Percentiles rank a stretch among this genome's conserved stretches.
Conservation (phyloP, 164 flowering plant species). For the Saururus chinensis region DNA sequence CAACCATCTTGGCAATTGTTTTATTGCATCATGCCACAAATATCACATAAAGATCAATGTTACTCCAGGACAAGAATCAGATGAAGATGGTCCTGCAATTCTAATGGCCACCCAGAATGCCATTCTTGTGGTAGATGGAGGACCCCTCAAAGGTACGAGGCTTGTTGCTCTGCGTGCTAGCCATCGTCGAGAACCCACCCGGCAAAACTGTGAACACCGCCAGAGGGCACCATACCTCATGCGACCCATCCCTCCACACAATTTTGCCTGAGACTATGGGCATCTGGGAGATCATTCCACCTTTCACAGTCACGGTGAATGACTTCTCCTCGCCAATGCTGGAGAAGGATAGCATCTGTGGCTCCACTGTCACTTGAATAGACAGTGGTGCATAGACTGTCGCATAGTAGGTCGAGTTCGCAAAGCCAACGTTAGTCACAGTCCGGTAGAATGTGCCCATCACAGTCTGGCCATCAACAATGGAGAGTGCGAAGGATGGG, state of each 20-base stretch:
- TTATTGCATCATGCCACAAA: too few species aligned
- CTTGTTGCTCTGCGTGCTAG: background rate
- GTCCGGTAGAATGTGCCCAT: slow-evolving; percentile 28
- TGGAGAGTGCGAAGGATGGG: slow-evolving; percentile 36
- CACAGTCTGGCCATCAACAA: slow-evolving; percentile 30
- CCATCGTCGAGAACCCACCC: background rate
- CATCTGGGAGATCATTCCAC: slow-evolving; percentile 23
- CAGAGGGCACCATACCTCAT: slow-evolving; percentile 32
- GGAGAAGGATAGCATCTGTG: slow-evolving; percentile 24
- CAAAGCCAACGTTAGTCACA: slow-evolving; percentile 36
- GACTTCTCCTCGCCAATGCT: slow-evolving; percentile 23
- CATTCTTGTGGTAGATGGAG: slow-evolving; percentile 10
- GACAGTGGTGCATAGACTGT: slow-evolving; percentile 5
- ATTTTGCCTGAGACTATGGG: slow-evolving; percentile 33
- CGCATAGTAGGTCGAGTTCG: slow-evolving; percentile 32
- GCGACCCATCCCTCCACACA: slow-evolving; percentile 27
- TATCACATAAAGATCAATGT: too few species aligned
- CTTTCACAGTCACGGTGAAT: slow-evolving; percentile 24
- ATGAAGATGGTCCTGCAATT: too few species aligned
- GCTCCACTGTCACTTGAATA: slow-evolving; percentile 17
- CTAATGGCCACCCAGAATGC: slow-evolving; percentile 6
- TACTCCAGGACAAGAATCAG: too few species aligned
- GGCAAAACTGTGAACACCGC: slow-evolving; percentile 21
- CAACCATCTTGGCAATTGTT: too few species aligned
- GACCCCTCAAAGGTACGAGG: slow-evolving; percentile 4